Evolutionary conservation across 306 rosid genomes (phyloP).

Genomic region (Spatholobus suberectus): DNA sequence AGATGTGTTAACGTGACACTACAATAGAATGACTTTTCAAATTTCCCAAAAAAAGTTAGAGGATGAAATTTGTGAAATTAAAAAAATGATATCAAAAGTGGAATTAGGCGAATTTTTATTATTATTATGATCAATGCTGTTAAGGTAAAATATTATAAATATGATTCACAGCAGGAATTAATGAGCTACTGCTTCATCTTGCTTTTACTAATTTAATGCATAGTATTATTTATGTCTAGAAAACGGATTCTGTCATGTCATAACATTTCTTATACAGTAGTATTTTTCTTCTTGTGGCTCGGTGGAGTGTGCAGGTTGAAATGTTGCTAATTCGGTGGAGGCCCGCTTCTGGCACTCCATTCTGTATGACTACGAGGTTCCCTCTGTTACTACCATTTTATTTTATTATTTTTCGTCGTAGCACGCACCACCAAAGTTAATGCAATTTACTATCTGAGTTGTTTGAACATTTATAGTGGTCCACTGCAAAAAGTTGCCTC

Average conservation of each 20-base stretch:
- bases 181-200: background rate
- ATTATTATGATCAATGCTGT: background rate
- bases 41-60: too few species aligned
- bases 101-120: background rate
- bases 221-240: background rate
- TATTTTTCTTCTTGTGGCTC: background rate
- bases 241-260: background rate
- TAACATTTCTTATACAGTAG: background rate
- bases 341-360: background rate
- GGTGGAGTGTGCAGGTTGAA: conserved; percentile 19
- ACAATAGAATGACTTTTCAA: too few species aligned
- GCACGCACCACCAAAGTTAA: conserved; percentile 25
- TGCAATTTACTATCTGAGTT: conserved; percentile 27
- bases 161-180: background rate
- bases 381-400: background rate
- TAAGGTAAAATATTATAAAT: background rate
- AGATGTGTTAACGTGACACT: too few species aligned
- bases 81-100: too few species aligned
- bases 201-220: background rate
- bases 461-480: conserved; percentile 39
- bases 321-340: background rate
- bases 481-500: conserved; percentile 7
- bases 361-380: conserved; percentile 22
- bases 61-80: too few species aligned
- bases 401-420: conserved; percentile 9